Percentiles rank a stretch among this genome's conserved stretches.
phyloP scores from a whole-genome alignment of 2,329 filamentous ascomycete species.

The Ceratocystis cubensis region DNA sequence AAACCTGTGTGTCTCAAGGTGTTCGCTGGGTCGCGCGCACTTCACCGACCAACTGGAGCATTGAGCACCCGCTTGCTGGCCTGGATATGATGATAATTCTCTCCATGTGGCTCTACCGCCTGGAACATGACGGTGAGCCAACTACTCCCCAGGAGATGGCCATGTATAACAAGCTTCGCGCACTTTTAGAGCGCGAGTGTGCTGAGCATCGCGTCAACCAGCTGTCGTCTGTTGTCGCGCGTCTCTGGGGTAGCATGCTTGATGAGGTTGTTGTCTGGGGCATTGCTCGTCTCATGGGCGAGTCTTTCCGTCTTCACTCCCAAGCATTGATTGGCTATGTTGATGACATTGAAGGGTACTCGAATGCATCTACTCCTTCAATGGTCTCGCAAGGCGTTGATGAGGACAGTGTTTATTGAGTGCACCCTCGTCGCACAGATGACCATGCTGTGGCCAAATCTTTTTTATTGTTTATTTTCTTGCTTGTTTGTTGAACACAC shows the following conservation, averaged over 20 bases:
- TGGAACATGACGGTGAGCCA: conserved; percentile 92
- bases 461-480: conserved; percentile 21
- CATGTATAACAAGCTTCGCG: conserved; percentile 89
- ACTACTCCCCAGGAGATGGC: conserved; percentile 69
- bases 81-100: conserved; percentile 97
- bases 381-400: conserved; percentile 61
- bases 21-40: conserved; percentile 97
- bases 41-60: conserved; percentile 96
- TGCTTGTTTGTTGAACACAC: conserved; percentile 21
- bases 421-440: conserved; percentile 30
- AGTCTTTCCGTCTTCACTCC: conserved; percentile 92
- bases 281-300: conserved; percentile 90
- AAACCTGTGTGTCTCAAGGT: conserved; percentile 85
- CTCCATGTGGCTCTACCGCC: conserved; percentile 93
- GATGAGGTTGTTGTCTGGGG: conserved; percentile 99
- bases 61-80: conserved; percentile 91
- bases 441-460: background rate
- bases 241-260: conserved; percentile 94
- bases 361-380: conserved; percentile 56
- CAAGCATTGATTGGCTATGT: conserved; percentile 92
- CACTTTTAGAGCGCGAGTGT: conserved; percentile 53
- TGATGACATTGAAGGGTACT: conserved; percentile 61
- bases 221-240: conserved; percentile 81
- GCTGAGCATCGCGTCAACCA: conserved; percentile 50
- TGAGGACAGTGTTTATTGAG: conserved; percentile 60